Base-by-base conservation (phyloP, 176 grass and related monocot genomes). In the Aegilops tauschii region DNA sequence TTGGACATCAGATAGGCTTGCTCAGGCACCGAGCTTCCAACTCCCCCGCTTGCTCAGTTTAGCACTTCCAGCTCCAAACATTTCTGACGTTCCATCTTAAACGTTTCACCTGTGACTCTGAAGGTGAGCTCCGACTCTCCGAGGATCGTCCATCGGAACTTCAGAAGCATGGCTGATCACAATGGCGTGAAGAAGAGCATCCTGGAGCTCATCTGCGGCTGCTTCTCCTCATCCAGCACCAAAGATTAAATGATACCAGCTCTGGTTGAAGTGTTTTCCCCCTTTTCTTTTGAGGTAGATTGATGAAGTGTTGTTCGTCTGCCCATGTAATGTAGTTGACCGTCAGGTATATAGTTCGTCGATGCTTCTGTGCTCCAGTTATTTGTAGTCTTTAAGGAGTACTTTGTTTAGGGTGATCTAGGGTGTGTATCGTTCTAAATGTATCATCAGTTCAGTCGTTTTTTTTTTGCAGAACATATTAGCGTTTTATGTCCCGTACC, bases 141-240 rank as follows among this genome's bases (percentile, higher is more conserved):
- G 20, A 34, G 76, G 37, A 8, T 73, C 69, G 3, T 73, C 69
- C 0, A 12, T 61, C 76, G 2, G 52, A 14, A 73, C 9, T 27
- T 16, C 49, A 52, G 14, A 54, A 82, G 18, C 28, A 84, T 63
- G 82, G 25, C 11, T 14, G 72, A 76, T 7, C 82, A 47, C 71
- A 84, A 84, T 20, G 29, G 34, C 9, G 83, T 86, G 65, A 86
- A 86, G 84, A 86, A 61, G 76, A 78, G 84, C 49, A 86, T 86
- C n/a, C 31, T 61, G 34, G 64, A 77, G 66, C 25, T 79, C 44
- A 50, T 86, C 34, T 86, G 84, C 49, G 28, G 76, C 65, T 79
- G 84, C 49, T 86, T 86, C 68, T 79, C 84, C 56, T 61, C 84
- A 2, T 79, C 76, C 76, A 44, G 68, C 34, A 86, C 84, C 6